Percentiles rank a stretch among this genome's conserved stretches.
phyloP scores from a whole-genome alignment of 371 early-diverging fungal genomes.

The Haplosporangium sp. region DNA sequence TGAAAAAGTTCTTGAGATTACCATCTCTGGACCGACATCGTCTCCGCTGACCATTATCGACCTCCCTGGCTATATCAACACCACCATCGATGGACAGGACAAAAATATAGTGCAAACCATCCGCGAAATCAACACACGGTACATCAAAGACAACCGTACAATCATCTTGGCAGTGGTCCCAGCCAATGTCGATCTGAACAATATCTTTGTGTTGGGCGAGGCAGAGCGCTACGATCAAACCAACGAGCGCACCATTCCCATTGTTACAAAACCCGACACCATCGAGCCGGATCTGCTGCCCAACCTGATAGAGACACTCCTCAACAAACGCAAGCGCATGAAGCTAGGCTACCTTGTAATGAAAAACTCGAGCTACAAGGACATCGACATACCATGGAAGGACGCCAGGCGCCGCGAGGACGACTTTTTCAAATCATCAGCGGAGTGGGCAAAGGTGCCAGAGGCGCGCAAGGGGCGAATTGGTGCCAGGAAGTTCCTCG shows the following conservation, averaged over 20 bases:
- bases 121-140: constrained; percentile 33
- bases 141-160: constrained; percentile 57
- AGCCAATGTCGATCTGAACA: constrained; percentile 87
- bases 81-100: constrained; percentile 40
- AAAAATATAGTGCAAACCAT: constrained; percentile 34
- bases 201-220: constrained; percentile 62
- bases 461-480: constrained; percentile 26
- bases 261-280: constrained; percentile 42
- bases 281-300: constrained; percentile 36
- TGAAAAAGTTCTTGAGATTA: constrained; percentile 46
- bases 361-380: constrained; percentile 37
- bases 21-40: constrained; percentile 34
- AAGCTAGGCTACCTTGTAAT: constrained; percentile 43
- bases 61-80: constrained; percentile 44
- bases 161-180: constrained; percentile 90
- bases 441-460: constrained; percentile 16
- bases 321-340: constrained; percentile 42
- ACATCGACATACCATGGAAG: constrained; percentile 34
- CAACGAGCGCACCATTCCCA: constrained; percentile 44
- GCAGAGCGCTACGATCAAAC: constrained; percentile 30
- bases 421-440: constrained; percentile 28
- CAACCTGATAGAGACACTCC: constrained; percentile 24
- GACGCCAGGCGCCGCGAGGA: constrained; percentile 22
- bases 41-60: constrained; percentile 43
- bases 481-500: constrained; percentile 23